phyloP scores from a whole-genome alignment of 2,329 filamentous ascomycete genomes.

The Ascochyta pisi region DNA sequence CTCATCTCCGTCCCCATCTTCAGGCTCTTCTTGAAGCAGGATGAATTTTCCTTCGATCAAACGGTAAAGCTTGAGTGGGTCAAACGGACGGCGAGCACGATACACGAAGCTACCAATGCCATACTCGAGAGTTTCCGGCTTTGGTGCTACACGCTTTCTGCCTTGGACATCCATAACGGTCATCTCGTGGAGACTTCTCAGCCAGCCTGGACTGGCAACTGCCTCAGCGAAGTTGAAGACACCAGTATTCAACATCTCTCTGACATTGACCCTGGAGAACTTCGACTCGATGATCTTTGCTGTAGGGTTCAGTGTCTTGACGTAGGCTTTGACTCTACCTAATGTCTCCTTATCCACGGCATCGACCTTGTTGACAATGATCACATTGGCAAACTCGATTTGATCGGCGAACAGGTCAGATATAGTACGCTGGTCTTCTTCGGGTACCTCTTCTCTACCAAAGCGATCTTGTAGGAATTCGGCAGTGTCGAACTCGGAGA shows the following conservation, averaged over 20 bases:
- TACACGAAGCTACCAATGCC: conserved; percentile 77
- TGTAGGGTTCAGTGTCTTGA: conserved; percentile 69
- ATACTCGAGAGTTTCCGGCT: conserved; percentile 76
- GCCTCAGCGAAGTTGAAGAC: conserved; percentile 70
- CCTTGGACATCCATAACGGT: conserved; percentile 64
- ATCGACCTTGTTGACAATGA: conserved; percentile 75
- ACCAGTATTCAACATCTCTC: conserved; percentile 69
- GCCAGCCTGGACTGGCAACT: conserved; percentile 71
- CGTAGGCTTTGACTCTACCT: conserved; percentile 58
- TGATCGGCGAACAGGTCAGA: conserved; percentile 79
- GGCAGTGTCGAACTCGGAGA: conserved; percentile 73
- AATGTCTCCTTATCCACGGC: conserved; percentile 60
- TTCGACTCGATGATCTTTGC: conserved; percentile 69
- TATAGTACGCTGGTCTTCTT: conserved; percentile 74
- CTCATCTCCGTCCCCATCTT: conserved; percentile 40
- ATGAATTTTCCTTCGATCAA: conserved; percentile 55
- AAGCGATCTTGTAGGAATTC: conserved; percentile 71
- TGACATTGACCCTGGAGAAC: conserved; percentile 66
- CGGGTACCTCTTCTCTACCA: conserved; percentile 61
- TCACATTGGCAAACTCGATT: conserved; percentile 78
- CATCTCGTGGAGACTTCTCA: conserved; percentile 73
- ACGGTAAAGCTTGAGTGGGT: conserved; percentile 51
- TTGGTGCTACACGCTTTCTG: conserved; percentile 65
- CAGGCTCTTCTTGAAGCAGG: conserved; percentile 49
- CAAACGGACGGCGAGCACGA: conserved; percentile 57